phyloP scores from a whole-genome alignment of 768 basidiomycete species.

The Macrolepiota albuminosa region DNA sequence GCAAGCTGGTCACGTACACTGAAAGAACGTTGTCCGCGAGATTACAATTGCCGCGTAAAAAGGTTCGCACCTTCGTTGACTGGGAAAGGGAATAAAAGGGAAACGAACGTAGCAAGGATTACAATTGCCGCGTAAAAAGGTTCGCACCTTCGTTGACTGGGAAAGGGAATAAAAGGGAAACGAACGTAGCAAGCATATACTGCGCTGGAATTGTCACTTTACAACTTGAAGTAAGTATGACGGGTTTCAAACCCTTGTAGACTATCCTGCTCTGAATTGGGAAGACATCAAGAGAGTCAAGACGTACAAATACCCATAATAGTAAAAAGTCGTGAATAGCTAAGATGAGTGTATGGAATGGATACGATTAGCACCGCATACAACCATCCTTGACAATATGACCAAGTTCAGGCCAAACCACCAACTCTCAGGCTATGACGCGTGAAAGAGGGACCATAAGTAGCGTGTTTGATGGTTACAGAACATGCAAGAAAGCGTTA shows the following conservation, averaged over 20 bases:
- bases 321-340: not conserved
- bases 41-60: not conserved
- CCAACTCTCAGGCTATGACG: not conserved
- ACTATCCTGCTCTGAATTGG: not conserved
- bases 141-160: too few relatives aligned
- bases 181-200: too few relatives aligned
- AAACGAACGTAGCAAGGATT: not conserved
- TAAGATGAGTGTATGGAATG: not conserved
- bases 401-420: not conserved
- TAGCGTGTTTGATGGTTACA: not conserved
- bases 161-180: too few relatives aligned
- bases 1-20: not conserved
- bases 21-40: not conserved
- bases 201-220: too few relatives aligned
- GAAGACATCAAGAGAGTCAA: not conserved
- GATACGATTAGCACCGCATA: not conserved
- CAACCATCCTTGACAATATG: not conserved
- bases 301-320: not conserved
- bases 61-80: too few relatives aligned
- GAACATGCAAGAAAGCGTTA: not conserved
- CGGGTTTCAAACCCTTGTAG: too few relatives aligned
- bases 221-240: too few relatives aligned
- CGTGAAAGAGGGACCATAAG: not conserved
- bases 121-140: too few relatives aligned
- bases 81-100: too few relatives aligned